Base-by-base conservation (phyloP, 2,329 filamentous ascomycete genomes). In the Diaporthe longicolla region DNA sequence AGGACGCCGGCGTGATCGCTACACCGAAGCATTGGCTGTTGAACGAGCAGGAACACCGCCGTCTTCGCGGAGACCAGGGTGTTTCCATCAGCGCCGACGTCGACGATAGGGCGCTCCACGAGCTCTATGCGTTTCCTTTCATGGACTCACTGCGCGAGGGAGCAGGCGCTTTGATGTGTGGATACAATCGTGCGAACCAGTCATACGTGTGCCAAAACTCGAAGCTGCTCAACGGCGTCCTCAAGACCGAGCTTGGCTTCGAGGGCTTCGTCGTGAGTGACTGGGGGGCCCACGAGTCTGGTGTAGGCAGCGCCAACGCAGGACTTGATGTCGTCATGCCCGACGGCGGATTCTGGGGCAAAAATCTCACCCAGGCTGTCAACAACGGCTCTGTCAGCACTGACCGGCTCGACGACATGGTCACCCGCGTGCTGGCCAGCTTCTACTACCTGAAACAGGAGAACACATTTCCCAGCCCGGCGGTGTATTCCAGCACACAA, bases 261-360 rank as follows among this genome's bases (percentile, higher is more conserved):
- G 86, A 88, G 82, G 93, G 93, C 0, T 93, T 92, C 77, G 88
- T 94, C 2, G 87, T 92, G 59, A 87, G 89, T 0, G 93, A 95
- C 78, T 94, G 92, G 91, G 81, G 82, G 32, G 93, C 91, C 1
- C 91, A 93, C 70, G 91, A 93, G 77, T 84, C 89, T 0, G 92
- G 92, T 45, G 87, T 93, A 10, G 87, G 87, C 1, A 87, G 87
- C 6, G 87, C 92, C 1, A 83, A 91, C 69, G 91, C 92, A 2
- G 93, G 93, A 29, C 80, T 95, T 40, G 93, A 95, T 78, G 90
- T 94, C 88, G 89, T 88, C 13, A 94, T 95, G 93, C 92, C 92
- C 0, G 82, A 76, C 8, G 81, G 79, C 0, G 70, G 74, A 0
- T 84, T 82, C 40, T 75, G 72, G 71, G 74, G 87, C 21, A 77